Percentiles rank a stretch among this genome's conserved stretches.
Evolutionary conservation across 148 eudicot genomes (phyloP).

Genomic region (Talinum fruticosum): DNA sequence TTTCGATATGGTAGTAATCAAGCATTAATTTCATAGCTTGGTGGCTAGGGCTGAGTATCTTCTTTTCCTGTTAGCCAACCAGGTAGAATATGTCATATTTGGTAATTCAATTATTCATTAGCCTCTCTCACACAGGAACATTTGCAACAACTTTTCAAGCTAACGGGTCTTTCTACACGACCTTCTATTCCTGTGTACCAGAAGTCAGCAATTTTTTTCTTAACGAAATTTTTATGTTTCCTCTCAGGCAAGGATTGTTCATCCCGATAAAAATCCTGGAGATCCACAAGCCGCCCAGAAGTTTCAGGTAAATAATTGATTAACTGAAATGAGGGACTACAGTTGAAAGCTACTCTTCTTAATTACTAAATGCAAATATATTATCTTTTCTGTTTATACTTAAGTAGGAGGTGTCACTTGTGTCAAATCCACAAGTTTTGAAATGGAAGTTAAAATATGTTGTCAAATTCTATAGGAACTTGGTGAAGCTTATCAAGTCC

Average conservation of each 20-base stretch:
- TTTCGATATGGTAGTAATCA: background rate
- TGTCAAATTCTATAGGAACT: too few species aligned
- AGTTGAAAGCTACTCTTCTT: background rate
- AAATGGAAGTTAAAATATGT: background rate
- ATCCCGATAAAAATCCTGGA: constrained; percentile 94
- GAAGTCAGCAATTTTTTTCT: background rate
- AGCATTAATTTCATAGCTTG: background rate
- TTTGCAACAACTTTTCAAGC: background rate
- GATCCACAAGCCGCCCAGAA: constrained; percentile 80
- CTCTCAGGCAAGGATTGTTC: constrained; percentile 78
- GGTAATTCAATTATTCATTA: background rate
- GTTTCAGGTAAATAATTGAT: constrained; percentile 56
- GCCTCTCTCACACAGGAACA: background rate
- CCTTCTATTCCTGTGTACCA: background rate
- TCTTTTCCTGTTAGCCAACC: background rate
- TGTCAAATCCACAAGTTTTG: background rate
- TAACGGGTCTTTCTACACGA: background rate
- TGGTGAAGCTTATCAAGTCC: constrained; percentile 94
- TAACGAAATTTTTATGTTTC: constrained; percentile 2
- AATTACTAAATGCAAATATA: background rate
- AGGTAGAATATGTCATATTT: background rate
- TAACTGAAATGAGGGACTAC: background rate
- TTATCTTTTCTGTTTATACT: background rate
- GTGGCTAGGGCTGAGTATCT: background rate
- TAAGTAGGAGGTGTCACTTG: background rate